phyloP scores from a whole-genome alignment of 805 yeast genomes.

The Starmera dryadoides region DNA sequence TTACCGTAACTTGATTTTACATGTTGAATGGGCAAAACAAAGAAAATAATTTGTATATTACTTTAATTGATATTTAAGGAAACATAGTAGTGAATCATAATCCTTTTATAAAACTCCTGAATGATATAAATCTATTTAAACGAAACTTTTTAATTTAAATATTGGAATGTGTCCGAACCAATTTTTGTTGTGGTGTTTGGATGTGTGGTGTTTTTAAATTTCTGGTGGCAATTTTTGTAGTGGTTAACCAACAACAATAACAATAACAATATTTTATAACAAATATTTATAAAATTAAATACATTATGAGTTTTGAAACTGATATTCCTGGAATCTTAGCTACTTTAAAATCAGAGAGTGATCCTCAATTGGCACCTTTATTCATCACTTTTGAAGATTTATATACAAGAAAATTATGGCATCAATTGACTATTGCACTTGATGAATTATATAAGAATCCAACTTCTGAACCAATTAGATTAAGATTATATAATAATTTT shows the following conservation, averaged over 20 bases:
- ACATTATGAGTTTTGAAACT: neutral
- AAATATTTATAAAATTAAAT: neutral
- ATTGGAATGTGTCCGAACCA: no score
- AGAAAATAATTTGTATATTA: neutral
- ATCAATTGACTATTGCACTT: slow-evolving; percentile 73
- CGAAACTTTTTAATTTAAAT: no score
- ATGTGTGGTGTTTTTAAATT: no score
- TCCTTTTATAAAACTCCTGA: no score
- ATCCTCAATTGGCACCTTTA: slow-evolving; percentile 51
- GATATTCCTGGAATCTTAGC: slow-evolving; percentile 20
- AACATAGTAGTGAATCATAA: no score
- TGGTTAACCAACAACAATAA: no score
- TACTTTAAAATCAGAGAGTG: slow-evolving; percentile 59
- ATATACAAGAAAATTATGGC: slow-evolving; percentile 91
- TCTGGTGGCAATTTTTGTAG: no score
- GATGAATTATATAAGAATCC: slow-evolving; percentile 51
- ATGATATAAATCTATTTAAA: no score
- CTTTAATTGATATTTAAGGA: no score
- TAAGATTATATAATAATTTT: slow-evolving; percentile 65
- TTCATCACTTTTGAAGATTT: slow-evolving; percentile 73
- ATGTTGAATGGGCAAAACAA: slow-evolving; percentile 52
- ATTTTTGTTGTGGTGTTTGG: no score
- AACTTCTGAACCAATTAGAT: slow-evolving; percentile 45
- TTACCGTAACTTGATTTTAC: slow-evolving; percentile 80
- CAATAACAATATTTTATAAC: neutral